Evolutionary conservation across 768 basidiomycete genomes (phyloP).

Genomic region (Phanerochaete sordida): DNA sequence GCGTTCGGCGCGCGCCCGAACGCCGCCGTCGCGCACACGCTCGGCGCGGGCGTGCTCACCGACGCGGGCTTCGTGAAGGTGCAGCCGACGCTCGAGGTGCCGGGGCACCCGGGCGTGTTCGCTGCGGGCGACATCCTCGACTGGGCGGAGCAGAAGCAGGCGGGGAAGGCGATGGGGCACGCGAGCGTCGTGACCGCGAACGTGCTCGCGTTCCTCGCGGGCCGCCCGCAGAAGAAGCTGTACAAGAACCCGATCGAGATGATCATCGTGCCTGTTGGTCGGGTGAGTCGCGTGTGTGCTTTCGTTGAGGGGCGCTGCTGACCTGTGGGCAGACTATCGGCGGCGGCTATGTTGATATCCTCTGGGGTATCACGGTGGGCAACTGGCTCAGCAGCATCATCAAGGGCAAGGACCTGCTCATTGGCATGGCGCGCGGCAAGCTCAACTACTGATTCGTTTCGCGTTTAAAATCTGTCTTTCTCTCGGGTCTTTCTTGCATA

Average conservation of each 20-base stretch:
- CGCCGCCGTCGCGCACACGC: conserved; percentile 45
- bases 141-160: conserved; percentile 61
- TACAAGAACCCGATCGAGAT: conserved; percentile 52
- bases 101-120: conserved; percentile 49
- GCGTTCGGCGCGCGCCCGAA: conserved; percentile 39
- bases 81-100: conserved; percentile 53
- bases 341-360: conserved; percentile 22
- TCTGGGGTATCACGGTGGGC: conserved; percentile 29
- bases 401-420: conserved; percentile 27
- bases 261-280: conserved; percentile 53
- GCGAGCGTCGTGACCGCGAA: conserved; percentile 44
- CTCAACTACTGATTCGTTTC: not conserved
- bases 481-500: too few relatives aligned
- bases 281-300: conserved; percentile 31
- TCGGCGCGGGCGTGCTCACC: conserved; percentile 35
- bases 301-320: not conserved
- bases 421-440: conserved; percentile 6
- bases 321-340: conserved; percentile 22
- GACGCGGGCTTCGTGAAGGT: conserved; percentile 46
- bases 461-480: too few relatives aligned
- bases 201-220: conserved; percentile 40
- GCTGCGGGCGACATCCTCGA: conserved; percentile 66
- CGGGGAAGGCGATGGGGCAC: conserved; percentile 45
- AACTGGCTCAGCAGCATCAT: conserved; percentile 20
- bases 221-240: conserved; percentile 29